Evolutionary conservation across 345 rosid species (phyloP).

Genomic region (Pelargonium nanum): DNA sequence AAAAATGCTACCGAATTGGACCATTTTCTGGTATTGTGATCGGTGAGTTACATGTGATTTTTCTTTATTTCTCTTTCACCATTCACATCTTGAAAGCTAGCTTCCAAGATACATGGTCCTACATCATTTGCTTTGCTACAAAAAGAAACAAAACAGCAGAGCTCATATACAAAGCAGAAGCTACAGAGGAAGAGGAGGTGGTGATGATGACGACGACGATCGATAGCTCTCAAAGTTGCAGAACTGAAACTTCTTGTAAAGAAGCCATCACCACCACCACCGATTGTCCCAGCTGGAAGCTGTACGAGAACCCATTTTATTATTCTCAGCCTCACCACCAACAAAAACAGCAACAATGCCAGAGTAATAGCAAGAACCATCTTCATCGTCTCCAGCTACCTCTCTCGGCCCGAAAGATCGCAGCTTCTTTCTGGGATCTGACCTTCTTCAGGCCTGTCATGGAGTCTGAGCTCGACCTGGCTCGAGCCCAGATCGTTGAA

Average conservation of each 20-base stretch:
- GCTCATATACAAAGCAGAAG: conserved; percentile 3
- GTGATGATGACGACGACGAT: conserved; percentile 35
- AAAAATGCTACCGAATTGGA: neutral
- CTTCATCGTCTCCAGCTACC: conserved; percentile 19
- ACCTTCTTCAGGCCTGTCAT: conserved; percentile 38
- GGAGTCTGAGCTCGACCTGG: conserved; percentile 43
- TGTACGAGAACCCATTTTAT: conserved; percentile 65
- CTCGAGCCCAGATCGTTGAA: conserved; percentile 44
- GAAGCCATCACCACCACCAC: conserved; percentile 32
- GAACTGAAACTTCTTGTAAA: conserved; percentile 14
- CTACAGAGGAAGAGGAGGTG: conserved; percentile 23
- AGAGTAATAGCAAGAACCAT: conserved; percentile 16
- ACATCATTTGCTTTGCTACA: conserved; percentile 9
- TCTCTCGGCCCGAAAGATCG: conserved; percentile 26
- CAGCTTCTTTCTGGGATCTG: conserved; percentile 61
- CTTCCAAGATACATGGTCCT: conserved; percentile 26
- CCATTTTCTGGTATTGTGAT: neutral
- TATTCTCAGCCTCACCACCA: conserved; percentile 12
- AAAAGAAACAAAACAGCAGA: conserved; percentile 5
- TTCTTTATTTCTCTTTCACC: conserved; percentile 19
- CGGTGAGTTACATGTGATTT: conserved; percentile 23
- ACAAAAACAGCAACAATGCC: conserved; percentile 17
- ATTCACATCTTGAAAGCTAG: conserved; percentile 29
- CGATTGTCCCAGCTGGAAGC: conserved; percentile 27
- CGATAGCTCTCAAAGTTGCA: conserved; percentile 20